Conservation (phyloP, 2,329 filamentous ascomycete genomes). For the Neonectria coccinea region DNA sequence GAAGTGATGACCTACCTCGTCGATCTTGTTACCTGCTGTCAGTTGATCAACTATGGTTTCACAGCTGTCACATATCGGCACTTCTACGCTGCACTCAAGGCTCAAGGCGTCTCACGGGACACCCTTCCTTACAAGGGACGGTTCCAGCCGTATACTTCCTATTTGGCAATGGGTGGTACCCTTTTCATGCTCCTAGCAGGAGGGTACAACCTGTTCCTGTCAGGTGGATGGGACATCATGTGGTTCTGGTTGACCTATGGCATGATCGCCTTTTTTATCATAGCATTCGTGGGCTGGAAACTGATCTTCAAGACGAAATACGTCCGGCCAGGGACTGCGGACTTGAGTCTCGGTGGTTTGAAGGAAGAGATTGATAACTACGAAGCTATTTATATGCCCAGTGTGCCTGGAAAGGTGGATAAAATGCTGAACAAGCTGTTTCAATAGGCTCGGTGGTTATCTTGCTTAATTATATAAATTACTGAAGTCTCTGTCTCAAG, state of each 20-base stretch:
- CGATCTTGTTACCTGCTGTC: conserved; percentile 29
- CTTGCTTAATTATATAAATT: background rate
- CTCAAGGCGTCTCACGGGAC: conserved; percentile 25
- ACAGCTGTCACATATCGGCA: conserved; percentile 30
- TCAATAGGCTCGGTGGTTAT: background rate
- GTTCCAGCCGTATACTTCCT: conserved; percentile 32
- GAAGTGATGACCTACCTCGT: conserved; percentile 31
- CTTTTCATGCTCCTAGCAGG: conserved; percentile 30
- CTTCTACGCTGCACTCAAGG: conserved; percentile 27
- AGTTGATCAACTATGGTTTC: conserved; percentile 33
- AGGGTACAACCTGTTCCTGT: conserved; percentile 27
- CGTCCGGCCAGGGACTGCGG: conserved; percentile 28
- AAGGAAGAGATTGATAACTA: conserved; percentile 36
- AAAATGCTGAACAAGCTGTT: conserved; percentile 7
- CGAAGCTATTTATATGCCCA: conserved; percentile 20
- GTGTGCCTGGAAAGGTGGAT: conserved; percentile 5
- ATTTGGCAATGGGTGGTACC: conserved; percentile 29
- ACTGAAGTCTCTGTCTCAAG: too few species aligned
- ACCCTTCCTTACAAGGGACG: conserved; percentile 29
- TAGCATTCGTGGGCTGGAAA: conserved; percentile 29
- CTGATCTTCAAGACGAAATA: conserved; percentile 27
- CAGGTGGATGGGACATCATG: conserved; percentile 30
- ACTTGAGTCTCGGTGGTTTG: conserved; percentile 29
- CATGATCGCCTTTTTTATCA: conserved; percentile 28
- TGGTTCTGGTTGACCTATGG: conserved; percentile 33